phyloP scores from a whole-genome alignment of 2,329 filamentous ascomycete species.

The Colletotrichum navitas region DNA sequence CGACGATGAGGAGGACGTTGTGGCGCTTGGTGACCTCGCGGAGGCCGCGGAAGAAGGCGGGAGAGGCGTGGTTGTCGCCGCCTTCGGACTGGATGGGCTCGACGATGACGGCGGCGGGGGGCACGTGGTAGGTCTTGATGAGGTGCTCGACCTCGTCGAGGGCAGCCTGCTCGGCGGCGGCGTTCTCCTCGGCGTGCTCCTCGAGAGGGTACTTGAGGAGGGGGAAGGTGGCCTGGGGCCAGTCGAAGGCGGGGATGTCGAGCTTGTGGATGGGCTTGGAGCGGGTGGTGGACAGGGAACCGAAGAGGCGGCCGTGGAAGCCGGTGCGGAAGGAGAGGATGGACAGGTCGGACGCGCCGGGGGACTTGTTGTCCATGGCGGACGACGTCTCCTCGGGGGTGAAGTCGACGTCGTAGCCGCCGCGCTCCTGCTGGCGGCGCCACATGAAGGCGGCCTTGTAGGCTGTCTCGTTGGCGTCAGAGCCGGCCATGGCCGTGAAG shows the following conservation, averaged over 20 bases:
- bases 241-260: conserved; percentile 94
- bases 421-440: conserved; percentile 84
- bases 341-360: conserved; percentile 81
- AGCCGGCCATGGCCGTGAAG: conserved; percentile 90
- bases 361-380: conserved; percentile 83
- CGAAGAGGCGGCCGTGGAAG: conserved; percentile 93
- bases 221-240: conserved; percentile 92
- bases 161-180: conserved; percentile 82
- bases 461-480: conserved; percentile 93
- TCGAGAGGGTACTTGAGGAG: conserved; percentile 88
- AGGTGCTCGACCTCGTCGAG: conserved; percentile 86
- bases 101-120: conserved; percentile 84
- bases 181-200: conserved; percentile 83
- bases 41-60: conserved; percentile 87
- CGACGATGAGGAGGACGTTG: conserved; percentile 87
- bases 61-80: conserved; percentile 92
- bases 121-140: conserved; percentile 82
- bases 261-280: conserved; percentile 96
- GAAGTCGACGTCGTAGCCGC: conserved; percentile 82
- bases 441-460: conserved; percentile 98
- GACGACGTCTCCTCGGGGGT: conserved; percentile 79
- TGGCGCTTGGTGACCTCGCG: conserved; percentile 83
- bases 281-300: conserved; percentile 87
- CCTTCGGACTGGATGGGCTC: conserved; percentile 96
- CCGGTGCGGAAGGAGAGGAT: conserved; percentile 90